Evolutionary conservation across 2,329 filamentous ascomycete genomes (phyloP), one percentile per base, ranked within the genome.

Genomic region (Coniochaeta sp.): DNA sequence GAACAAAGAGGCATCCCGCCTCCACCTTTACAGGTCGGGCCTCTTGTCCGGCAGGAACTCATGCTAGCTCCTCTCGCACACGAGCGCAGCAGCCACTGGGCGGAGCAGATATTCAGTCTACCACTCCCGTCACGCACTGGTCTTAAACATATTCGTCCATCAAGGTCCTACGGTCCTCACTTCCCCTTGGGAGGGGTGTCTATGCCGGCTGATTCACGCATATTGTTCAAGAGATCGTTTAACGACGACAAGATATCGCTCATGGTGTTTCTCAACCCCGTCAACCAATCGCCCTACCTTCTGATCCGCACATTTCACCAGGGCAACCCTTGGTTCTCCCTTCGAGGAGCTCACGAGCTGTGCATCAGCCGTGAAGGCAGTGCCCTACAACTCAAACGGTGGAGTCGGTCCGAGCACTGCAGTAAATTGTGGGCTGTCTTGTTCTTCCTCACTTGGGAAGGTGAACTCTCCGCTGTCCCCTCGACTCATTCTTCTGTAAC

Each of bases 381-480:
- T 26, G 77, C 76, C 0, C 71, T 87, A 11, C 72, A 78, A 34
- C 73, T 87, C 52, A 78, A 77, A 54, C 75, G 80, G 58, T 86
- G 82, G 81, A 83, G 79, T 65, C 63, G 66, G 0, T 68, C 68
- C 0, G 76, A 77, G 47, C 68, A 71, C 11, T 71, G 74, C 43
- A 69, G 76, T 60, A 85, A 80, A 64, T 66, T 76, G 1, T 87
- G 84, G 84, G 80, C 81, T 0, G 76, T 72, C 4, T 69, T 87
- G 6, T 80, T 76, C 61, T 87, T 87, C 62, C 70, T 80, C 60
- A 85, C 82, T 1, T 87, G 82, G 82, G 84, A 87, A 76, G 82
- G 83, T 84, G 65, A 60, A 76, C 65, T 61, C 50, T 58, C 44
- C 36, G 7, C 26, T 6, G n/a, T 16, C 22, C 12, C 26, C 5